Conservation (phyloP, 768 basidiomycete genomes). For the Tricholoma saponaceum region DNA sequence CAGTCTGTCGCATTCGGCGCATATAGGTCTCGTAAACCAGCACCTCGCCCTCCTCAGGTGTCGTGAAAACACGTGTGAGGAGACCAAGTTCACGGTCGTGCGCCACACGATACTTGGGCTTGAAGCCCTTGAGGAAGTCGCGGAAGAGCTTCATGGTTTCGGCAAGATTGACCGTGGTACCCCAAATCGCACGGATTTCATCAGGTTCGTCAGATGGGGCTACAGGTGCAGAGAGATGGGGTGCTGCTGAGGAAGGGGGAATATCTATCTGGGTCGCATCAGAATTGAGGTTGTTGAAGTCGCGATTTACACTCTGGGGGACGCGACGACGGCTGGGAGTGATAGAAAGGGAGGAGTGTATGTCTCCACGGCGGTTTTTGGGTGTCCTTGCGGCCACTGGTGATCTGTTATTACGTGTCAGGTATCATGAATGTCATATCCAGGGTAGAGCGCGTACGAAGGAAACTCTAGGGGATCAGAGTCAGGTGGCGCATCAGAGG, state of each 20-base stretch:
- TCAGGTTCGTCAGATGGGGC: conserved; percentile 70
- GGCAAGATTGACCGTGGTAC: conserved; percentile 89
- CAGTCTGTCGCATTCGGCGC: conserved; percentile 82
- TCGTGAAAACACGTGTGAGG: conserved; percentile 43
- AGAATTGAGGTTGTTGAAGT: conserved; percentile 45
- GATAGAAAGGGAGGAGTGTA: conserved; percentile 75
- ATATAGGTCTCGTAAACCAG: conserved; percentile 78
- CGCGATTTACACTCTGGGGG: conserved; percentile 20
- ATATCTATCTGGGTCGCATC: conserved; percentile 56
- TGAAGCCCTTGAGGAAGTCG: conserved; percentile 89
- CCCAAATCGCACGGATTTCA: conserved; percentile 93
- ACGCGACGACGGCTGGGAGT: conserved; percentile 41
- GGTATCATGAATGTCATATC: neutral
- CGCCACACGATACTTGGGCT: conserved; percentile 78
- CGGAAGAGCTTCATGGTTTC: conserved; percentile 91
- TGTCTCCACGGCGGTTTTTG: conserved; percentile 80
- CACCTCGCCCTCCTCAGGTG: conserved; percentile 65
- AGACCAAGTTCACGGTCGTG: conserved; percentile 65
- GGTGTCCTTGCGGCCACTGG: conserved; percentile 54
- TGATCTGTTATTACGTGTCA: conserved; percentile 33
- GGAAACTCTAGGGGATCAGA: conserved; percentile 73
- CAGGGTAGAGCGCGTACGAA: conserved; percentile 38
- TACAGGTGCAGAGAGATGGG: conserved; percentile 55
- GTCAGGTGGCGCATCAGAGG: conserved; percentile 38
- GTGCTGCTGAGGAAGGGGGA: conserved; percentile 48